Percentiles rank a stretch among this genome's conserved stretches.
Evolutionary conservation across 768 basidiomycete species (phyloP).

Genomic region (Thelephora aurantiotincta): DNA sequence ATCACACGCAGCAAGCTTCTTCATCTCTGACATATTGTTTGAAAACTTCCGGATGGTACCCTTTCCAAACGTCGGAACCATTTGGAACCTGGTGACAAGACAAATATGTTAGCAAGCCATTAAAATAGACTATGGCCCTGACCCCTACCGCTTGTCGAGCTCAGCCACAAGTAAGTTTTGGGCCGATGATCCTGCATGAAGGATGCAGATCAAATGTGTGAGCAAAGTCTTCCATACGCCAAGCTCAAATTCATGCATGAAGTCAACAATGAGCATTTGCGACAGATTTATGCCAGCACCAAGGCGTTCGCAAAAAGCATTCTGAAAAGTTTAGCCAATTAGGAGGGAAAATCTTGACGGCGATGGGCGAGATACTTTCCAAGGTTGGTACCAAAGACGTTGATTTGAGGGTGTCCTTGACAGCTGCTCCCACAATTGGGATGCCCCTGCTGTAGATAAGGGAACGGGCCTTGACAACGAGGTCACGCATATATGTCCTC

Average conservation of each 20-base stretch:
- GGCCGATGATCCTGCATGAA: constrained; percentile 4
- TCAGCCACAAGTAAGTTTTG: too few species aligned
- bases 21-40: too few species aligned
- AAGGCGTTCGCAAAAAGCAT: constrained; percentile 17
- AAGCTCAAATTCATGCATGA: too few species aligned
- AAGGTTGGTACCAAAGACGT: constrained; percentile 11
- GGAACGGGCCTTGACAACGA: constrained; percentile 8
- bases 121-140: too few species aligned
- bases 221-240: too few species aligned
- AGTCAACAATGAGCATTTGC: constrained; percentile 14
- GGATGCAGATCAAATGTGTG: constrained; percentile 14
- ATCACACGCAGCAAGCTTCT: too few species aligned
- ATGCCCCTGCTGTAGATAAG: constrained; percentile 8
- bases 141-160: too few species aligned
- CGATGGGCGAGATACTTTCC: neutral
- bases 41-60: too few species aligned
- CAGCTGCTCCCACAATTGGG: constrained; percentile 1
- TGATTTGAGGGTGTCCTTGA: constrained; percentile 7
- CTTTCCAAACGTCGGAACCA: too few species aligned
- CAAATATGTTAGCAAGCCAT: too few species aligned
- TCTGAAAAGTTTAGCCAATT: constrained; percentile 11
- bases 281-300: constrained; percentile 14
- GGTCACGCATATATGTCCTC: neutral
- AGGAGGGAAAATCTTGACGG: neutral
- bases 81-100: too few species aligned